Conservation (phyloP, 2,329 filamentous ascomycete species). For the Arthrobotrys sinensis region DNA sequence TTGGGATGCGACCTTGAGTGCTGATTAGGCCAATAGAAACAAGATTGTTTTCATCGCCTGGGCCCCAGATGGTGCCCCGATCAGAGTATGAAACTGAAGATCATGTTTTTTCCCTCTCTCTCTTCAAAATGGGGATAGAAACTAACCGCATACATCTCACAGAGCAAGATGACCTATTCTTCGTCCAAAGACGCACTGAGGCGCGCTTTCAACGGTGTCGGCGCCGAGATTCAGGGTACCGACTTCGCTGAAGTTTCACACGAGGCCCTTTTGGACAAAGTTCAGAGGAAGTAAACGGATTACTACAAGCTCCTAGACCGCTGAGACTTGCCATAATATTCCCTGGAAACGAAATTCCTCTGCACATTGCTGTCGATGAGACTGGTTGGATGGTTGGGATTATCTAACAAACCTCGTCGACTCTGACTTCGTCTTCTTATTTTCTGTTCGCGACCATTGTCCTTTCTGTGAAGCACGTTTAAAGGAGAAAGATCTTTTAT, state of each 20-base stretch:
- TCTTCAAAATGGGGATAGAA: background rate
- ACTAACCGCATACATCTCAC: conserved; percentile 26
- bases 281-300: conserved; percentile 65
- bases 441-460: conserved; percentile 37
- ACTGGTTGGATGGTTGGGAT: conserved; percentile 28
- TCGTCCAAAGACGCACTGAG: conserved; percentile 90
- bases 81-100: conserved; percentile 74
- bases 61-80: conserved; percentile 84
- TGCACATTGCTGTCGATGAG: conserved; percentile 26
- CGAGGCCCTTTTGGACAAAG: conserved; percentile 77
- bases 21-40: conserved; percentile 71
- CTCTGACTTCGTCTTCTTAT: conserved; percentile 15
- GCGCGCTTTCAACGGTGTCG: conserved; percentile 82
- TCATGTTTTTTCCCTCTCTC: background rate
- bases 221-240: conserved; percentile 85
- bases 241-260: conserved; percentile 86
- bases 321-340: background rate
- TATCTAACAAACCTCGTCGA: conserved; percentile 25
- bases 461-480: conserved; percentile 38
- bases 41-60: conserved; percentile 85
- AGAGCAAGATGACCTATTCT: conserved; percentile 92
- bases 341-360: conserved; percentile 6
- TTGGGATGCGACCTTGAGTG: conserved; percentile 56
- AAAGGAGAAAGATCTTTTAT: conserved; percentile 34
- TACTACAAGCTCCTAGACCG: background rate